Evolutionary conservation across 352 stramenopile species (phyloP), one percentile per base, ranked within the genome.

Genomic region (Pythium sukuiense): DNA sequence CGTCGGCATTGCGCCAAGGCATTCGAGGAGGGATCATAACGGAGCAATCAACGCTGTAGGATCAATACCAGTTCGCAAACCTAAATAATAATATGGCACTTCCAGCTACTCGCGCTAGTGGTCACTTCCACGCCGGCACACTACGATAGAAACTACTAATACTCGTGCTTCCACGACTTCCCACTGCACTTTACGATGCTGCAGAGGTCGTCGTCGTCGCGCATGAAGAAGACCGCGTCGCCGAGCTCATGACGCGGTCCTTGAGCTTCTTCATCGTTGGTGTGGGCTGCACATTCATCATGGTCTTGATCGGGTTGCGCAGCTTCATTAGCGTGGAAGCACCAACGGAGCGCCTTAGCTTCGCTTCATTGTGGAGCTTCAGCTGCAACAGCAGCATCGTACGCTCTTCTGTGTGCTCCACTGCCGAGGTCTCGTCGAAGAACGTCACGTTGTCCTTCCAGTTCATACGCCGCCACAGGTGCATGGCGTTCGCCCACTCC

Each of bases 401-500:
- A 16, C 80, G 74, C 69, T 93, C 81, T 26, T 93, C 80, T 0
- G 65, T 59, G 54, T 90, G 85, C 30, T 69, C 76, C 53, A 91
- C 57, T 9, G 85, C 72, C 16, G 63, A 72, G 50, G 76, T 75
- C 59, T 71, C 68, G 37, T 91, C 83, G 32, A 93, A 93, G 73
- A 93, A 93, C 70, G 85, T 92, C 70, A 93, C 85, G 63, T 93
- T 87, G 56, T 93, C 85, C 64, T 91, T 91, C 85, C 85, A 93
- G 74, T 89, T 93, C 85, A 93, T 93, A 53, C 85, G 85, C 18
- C 83, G 83, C 85, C 85, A 93, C 13, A 93, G 72, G 49, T 93
- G 85, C 66, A 93, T 69, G 49, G 85, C 77, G 69, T 93, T 93
- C 60, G 85, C 85, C 85, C 85, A 93, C 68, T 93, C 85, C 71